A percentile compares a stretch with the other conserved stretches of the same genome.
Evolutionary conservation across 768 basidiomycete species (phyloP).

Genomic region (Leccinum barrowsii): DNA sequence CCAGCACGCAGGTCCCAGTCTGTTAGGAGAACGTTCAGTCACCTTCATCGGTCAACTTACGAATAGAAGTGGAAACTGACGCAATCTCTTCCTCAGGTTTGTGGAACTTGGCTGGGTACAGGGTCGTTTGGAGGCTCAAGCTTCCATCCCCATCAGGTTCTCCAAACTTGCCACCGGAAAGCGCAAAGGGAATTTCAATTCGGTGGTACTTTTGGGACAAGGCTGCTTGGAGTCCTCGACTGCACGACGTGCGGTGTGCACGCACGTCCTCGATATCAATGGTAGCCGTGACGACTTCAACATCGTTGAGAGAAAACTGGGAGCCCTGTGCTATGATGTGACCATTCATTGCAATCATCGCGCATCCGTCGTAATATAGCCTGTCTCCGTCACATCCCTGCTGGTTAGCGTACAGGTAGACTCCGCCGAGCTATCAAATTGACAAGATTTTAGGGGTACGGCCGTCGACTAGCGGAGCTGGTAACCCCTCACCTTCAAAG

Average conservation of each 20-base stretch:
- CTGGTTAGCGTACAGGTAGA: slow-evolving; percentile 98
- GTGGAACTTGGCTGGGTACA: slow-evolving; percentile 52
- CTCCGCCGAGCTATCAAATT: slow-evolving; percentile 76
- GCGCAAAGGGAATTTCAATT: slow-evolving; percentile 74
- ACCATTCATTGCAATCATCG: slow-evolving; percentile 95
- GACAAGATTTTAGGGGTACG: not conserved
- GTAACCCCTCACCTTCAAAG: slow-evolving; percentile 64
- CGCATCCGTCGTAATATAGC: slow-evolving; percentile 96
- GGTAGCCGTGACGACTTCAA: slow-evolving; percentile 94
- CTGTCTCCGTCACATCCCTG: slow-evolving; percentile 99
- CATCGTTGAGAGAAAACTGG: slow-evolving; percentile 93
- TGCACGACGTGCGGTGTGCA: slow-evolving; percentile 79
- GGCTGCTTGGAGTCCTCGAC: slow-evolving; percentile 89
- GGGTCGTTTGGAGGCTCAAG: slow-evolving; percentile 46
- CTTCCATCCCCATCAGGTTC: slow-evolving; percentile 54
- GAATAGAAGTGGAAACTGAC: slow-evolving; percentile 43
- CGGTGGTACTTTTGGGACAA: slow-evolving; percentile 70
- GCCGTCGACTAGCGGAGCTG: not conserved
- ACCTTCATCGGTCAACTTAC: not conserved
- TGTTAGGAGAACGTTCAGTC: slow-evolving; percentile 29
- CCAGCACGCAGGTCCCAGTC: slow-evolving; percentile 97
- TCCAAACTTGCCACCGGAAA: slow-evolving; percentile 73
- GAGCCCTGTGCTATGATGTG: slow-evolving; percentile 90
- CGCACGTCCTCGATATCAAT: slow-evolving; percentile 97
- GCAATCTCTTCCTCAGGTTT: slow-evolving; percentile 95